Conservation (phyloP, 495 filamentous ascomycete genomes). For the Lasiosphaeria hispida region DNA sequence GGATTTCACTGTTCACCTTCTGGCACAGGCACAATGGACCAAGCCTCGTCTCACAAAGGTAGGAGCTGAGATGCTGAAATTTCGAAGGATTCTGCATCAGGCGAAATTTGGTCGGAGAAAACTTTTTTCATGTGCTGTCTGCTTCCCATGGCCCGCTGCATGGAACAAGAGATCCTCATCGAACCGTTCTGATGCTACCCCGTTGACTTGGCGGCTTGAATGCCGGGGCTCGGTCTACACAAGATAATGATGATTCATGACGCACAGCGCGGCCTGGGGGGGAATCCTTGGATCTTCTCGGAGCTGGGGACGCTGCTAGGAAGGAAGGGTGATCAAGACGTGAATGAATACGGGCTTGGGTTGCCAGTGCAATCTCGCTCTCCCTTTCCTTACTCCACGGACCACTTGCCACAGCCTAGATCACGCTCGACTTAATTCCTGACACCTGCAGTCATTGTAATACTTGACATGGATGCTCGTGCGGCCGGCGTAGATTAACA, state of each 20-base stretch:
- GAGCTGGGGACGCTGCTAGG: neutral
- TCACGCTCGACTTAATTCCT: constrained; percentile 2
- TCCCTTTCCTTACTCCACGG: neutral
- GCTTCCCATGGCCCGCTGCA: neutral
- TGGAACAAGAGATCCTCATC: no score
- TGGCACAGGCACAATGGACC: neutral
- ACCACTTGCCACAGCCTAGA: constrained; percentile 1
- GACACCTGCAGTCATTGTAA: constrained; percentile 32
- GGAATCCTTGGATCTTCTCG: neutral
- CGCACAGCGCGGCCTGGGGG: neutral
- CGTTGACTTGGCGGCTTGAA: no score
- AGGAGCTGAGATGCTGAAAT: neutral
- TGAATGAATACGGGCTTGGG: neutral
- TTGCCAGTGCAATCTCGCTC: neutral
- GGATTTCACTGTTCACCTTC: constrained; percentile 9
- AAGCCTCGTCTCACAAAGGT: neutral
- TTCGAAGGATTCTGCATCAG: neutral
- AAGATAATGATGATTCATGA: constrained; percentile 5
- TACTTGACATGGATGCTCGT: constrained; percentile 41
- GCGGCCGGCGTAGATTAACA: constrained; percentile 43
- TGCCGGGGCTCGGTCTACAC: no score
- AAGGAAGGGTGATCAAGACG: neutral
- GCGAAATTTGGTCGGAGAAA: neutral
- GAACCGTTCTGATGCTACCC: no score
- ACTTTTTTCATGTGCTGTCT: neutral